Evolutionary conservation across 2,329 filamentous ascomycete genomes (phyloP), one percentile per base, ranked within the genome.

Genomic region (Trichoderma oligosporum): DNA sequence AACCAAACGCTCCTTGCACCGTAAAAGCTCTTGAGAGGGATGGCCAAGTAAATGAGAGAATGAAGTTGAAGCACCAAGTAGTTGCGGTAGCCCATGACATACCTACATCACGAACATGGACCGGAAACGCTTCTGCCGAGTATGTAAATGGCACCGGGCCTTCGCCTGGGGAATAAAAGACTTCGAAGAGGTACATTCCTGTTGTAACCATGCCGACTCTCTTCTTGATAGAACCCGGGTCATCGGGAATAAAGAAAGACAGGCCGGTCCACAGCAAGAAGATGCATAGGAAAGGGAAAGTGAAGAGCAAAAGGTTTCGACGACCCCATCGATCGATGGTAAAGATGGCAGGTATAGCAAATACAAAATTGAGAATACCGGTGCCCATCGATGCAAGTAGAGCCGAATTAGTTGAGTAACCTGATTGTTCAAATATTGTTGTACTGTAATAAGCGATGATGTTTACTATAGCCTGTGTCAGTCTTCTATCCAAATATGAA

Each of bases 21-120:
- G 68, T 69, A 64, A 72, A 71, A 42, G 68, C 66, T 4, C 56
- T 62, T 6, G 65, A 38, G 63, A 72, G 70, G 12, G 67, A 65
- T 5, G 70, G 69, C 55, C 71, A 72, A 0, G 70, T 72, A 0
- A 72, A 61, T 7, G 31, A 58, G 0, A 46, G 62, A 9, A 70
- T 44, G 35, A 69, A 70, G 63, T 71, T 71, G 36, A 59, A 59
- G 12, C 53, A 51, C 57, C 57, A 59, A 58, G 70, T 73, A 14
- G 70, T 70, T 58, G 68, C 69, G 3, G 72, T 70, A 24, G 70
- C 71, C 69, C 70, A 73, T 0, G 71, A 71, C 71, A 73, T 73
- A 39, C 71, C 71, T 39, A 73, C 65, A 61, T 73, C 71, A 57
- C 71, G 69, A 61, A 73, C 69, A 4, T 71, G 71, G 22, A 70